phyloP scores from a whole-genome alignment of 306 rosid genomes.

The Sicyos baderoa region DNA sequence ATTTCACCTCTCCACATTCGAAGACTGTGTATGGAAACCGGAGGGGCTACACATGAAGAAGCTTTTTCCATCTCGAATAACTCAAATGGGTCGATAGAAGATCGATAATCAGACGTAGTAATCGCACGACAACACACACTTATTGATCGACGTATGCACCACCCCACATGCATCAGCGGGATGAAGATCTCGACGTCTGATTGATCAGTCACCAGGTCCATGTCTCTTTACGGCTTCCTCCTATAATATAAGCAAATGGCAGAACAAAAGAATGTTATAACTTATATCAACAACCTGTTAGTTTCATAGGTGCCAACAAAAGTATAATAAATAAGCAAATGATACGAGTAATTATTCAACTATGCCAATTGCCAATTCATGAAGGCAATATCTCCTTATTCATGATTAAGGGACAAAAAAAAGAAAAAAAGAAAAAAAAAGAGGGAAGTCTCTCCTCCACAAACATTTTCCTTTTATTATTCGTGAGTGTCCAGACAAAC shows the following conservation, averaged over 20 bases:
- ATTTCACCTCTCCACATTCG: background rate
- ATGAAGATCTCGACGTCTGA: background rate
- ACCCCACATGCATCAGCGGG: background rate
- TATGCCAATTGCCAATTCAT: background rate
- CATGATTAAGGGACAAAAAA: background rate
- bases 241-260: background rate
- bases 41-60: background rate
- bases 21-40: background rate
- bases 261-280: background rate
- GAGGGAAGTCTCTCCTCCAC: background rate
- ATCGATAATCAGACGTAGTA: background rate
- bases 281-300: background rate
- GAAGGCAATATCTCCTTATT: background rate
- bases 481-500: too few relatives aligned
- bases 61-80: background rate
- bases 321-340: background rate
- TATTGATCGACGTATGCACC: background rate
- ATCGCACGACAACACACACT: background rate
- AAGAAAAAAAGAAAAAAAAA: background rate
- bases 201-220: background rate
- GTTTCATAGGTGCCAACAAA: background rate
- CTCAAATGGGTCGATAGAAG: constrained; percentile 3
- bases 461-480: background rate
- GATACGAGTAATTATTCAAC: background rate
- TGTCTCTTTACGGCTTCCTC: constrained; percentile 10